Base-by-base conservation (phyloP, 2,329 filamentous ascomycete species). In the Pseudogymnoascus sp. region DNA sequence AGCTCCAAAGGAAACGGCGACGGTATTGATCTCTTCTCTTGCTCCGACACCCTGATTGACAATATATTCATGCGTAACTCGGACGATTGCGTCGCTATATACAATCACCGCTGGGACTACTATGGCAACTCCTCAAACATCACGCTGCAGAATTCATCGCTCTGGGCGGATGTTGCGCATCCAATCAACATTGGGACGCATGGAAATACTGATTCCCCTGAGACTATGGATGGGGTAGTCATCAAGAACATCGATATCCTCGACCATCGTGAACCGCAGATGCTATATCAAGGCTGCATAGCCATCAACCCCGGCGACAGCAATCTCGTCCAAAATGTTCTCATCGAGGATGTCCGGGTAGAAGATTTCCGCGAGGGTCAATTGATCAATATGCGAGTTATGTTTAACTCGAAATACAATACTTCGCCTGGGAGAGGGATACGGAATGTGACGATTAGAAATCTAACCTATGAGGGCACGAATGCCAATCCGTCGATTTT, bases 141-240 rank as follows among this genome's bases (percentile, higher is more conserved):
- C 52, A 73, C 70, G 1, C 63, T 75, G 23, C 67, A 69, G 18
- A 69, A 75, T 61, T 73, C 68, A 9, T 64, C 66, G 1, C 64
- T 75, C 5, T 66, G 70, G 45, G 68, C 74, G 0, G 74, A 75
- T 35, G 65, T 72, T 55, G 73, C 73, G 0, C 74, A 76, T 58
- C 69, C 74, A 0, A 72, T 75, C 40, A 71, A 75, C 3, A 71
- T 75, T 9, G 74, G 74, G 0, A 75, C 73, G 9, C 74, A 75
- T 49, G 74, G 74, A 8, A 41, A 41, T 16, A 41, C 38, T 1
- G 67, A 63, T 6, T 66, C 65, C 7, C 73, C 74, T 0, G 75
- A 76, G 67, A 74, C 68, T 0, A 69, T 73, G 41, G 65, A 66
- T 16, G 67, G 66, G 23, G 64, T 76, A 4, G 63, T 49, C 0